Base-by-base conservation (phyloP, 306 rosid species). In the Acacia acuminata region DNA sequence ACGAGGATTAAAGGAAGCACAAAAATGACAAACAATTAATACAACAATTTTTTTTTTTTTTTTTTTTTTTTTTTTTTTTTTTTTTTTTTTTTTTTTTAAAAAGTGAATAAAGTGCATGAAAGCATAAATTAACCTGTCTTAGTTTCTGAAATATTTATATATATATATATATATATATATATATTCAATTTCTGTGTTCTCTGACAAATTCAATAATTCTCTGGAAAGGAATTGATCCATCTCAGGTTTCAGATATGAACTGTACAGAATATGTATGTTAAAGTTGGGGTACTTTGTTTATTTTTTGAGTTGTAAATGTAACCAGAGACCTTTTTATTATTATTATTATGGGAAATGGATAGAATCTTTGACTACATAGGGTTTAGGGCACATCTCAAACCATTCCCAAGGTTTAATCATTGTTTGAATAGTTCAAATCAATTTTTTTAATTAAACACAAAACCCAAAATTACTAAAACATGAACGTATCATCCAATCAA, bases 331-430 rank as follows among this genome's bases (percentile, higher is more conserved):
- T 58, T 56, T n/a, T 16, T 45, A 10, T 45, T 45, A 45, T 53
- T 53, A 13, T 53, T 6, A 8, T 13, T 20, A 4, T n/a, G 22
- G 32, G 53, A 76, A 77, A 9, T 42, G 58, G 6, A 24, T 25
- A 61, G 58, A 77, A 61, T 77, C 73, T 77, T 64, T 77, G 81
- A 77, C 81, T 77, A 30, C 56, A 45, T 64, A 45, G 73, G 45
- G 48, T 63, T 44, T 64, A 44, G 64, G 64, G 63, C 34, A 44
- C 47, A 25, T 77, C 64, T 17, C 8, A 47, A 47, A 20, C 5
- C 44, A 64, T 42, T 77, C 47, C 80, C 80, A 24, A 58, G 32
- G 73, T 9, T 30, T 77, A 77, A 65, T 65, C 73, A 65, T 27
- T 67, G 50, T 77, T 77, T 64, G 30, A 77, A 64, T 47, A 15